Base-by-base conservation (phyloP, 2,329 filamentous ascomycete species). In the Chalaropsis ovoidea region DNA sequence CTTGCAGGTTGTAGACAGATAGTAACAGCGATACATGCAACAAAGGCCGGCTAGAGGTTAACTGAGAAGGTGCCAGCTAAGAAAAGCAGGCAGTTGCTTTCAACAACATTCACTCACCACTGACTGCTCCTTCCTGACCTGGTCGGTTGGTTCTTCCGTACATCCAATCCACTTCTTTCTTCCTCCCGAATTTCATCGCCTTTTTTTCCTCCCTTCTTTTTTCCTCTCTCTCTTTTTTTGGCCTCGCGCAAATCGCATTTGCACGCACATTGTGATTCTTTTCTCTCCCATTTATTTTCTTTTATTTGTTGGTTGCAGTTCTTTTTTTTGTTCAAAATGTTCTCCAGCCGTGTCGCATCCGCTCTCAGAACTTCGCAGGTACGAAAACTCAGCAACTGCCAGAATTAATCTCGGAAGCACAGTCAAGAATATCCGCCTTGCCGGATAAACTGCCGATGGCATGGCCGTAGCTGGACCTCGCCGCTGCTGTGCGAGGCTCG, bases 161-260 rank as follows among this genome's bases (percentile, higher is more conserved):
- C 45, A 62, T 52, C 58, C 63, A 65, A 63, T 43, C 65, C 65
- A 60, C 65, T 69, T 61, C 68, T 68, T 67, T 68, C 61, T 67
- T 66, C 62, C 67, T 56, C 42, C 62, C 61, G 62, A 67, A 67
- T 61, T 64, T 67, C 54, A 47, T 64, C 42, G 58, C 52, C 60
- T 63, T 66, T 63, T 66, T 63, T 60, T 41, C 13, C 52, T 24
- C 31, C 43, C 60, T 62, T 19, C 24, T 41, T 61, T 62, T 62
- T 63, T 62, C 22, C 42, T 62, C 62, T 39, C 47, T 67, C 60
- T 61, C 43, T 58, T 22, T 47, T 65, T 43, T 42, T 65, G 27
- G 47, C 62, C 65, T 67, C 65, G 68, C 66, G 67, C 67, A 64
- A 60, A 66, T 67, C 68, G 58, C 69, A 68, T 70, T 67, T 67